Evolutionary conservation across 768 basidiomycete genomes (phyloP).

Genomic region (Rhodotorula taiwanensis): DNA sequence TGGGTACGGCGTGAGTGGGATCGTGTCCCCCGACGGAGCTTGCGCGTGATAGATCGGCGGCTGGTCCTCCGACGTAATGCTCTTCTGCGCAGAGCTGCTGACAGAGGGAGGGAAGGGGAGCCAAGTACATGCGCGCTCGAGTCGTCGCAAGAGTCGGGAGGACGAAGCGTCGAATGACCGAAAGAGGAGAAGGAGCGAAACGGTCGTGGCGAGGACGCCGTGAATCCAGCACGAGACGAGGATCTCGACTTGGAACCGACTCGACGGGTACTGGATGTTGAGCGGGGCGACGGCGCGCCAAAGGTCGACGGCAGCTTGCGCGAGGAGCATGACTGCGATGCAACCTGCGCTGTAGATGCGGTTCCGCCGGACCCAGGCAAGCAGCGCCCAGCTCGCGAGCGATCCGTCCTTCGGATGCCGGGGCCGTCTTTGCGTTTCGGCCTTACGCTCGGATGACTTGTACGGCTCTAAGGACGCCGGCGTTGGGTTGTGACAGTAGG

Average conservation of each 20-base stretch:
- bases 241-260: slow-evolving; percentile 14
- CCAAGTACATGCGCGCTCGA: neutral
- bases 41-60: too few relatives aligned
- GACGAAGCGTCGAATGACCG: slow-evolving; percentile 27
- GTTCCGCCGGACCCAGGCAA: slow-evolving; percentile 15
- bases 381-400: slow-evolving; percentile 8
- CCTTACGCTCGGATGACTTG: too few relatives aligned
- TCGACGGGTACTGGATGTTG: neutral
- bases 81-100: too few relatives aligned
- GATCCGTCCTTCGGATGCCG: too few relatives aligned
- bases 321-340: slow-evolving; percentile 14
- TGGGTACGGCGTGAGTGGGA: too few relatives aligned
- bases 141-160: neutral
- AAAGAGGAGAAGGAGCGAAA: slow-evolving; percentile 32
- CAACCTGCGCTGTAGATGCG: slow-evolving; percentile 5
- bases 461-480: too few relatives aligned
- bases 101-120: slow-evolving; percentile 20
- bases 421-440: too few relatives aligned
- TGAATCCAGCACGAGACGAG: slow-evolving; percentile 11
- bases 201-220: slow-evolving; percentile 21
- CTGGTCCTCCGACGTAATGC: too few relatives aligned
- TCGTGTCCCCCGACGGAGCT: too few relatives aligned
- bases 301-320: slow-evolving; percentile 4
- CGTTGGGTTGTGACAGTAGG: too few relatives aligned
- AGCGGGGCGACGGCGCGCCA: slow-evolving; percentile 10